Evolutionary conservation across 78 protist genomes (phyloP).

Genomic region (Dictyostelium capitatum): DNA sequence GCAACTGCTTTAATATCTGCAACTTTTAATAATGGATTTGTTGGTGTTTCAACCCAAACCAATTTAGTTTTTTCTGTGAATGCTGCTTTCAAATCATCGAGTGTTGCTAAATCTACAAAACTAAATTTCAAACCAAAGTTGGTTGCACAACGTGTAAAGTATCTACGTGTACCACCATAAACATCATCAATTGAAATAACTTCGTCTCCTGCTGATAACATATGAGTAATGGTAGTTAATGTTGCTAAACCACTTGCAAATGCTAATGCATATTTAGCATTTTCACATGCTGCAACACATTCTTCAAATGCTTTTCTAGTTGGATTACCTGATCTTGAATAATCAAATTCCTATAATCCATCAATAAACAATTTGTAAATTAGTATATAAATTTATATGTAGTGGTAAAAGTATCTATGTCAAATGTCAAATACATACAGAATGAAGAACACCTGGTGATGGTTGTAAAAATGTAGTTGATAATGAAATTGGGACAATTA

Average conservation of each 20-base stretch:
- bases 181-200: constrained; percentile 90
- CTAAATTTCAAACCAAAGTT: constrained; percentile 78
- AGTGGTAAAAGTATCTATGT: background rate
- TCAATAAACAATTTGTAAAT: background rate
- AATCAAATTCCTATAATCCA: constrained; percentile 89
- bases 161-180: constrained; percentile 95
- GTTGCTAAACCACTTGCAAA: constrained; percentile 91
- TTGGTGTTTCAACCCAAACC: constrained; percentile 96
- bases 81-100: constrained; percentile 79
- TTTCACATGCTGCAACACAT: constrained; percentile 91
- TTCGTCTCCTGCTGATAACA: constrained; percentile 92
- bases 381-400: background rate
- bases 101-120: constrained; percentile 88
- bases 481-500: constrained; percentile 84
- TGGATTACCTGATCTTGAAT: constrained; percentile 98
- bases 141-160: constrained; percentile 59
- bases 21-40: constrained; percentile 93
- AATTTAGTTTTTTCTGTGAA: constrained; percentile 87
- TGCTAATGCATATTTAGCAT: constrained; percentile 90
- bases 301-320: constrained; percentile 94
- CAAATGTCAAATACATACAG: constrained; percentile 3
- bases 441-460: constrained; percentile 81
- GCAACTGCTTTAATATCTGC: constrained; percentile 88
- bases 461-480: constrained; percentile 92
- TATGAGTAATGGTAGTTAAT: constrained; percentile 77